Base-by-base conservation (phyloP, 306 rosid genomes). In the Lathyrus aphaca region DNA sequence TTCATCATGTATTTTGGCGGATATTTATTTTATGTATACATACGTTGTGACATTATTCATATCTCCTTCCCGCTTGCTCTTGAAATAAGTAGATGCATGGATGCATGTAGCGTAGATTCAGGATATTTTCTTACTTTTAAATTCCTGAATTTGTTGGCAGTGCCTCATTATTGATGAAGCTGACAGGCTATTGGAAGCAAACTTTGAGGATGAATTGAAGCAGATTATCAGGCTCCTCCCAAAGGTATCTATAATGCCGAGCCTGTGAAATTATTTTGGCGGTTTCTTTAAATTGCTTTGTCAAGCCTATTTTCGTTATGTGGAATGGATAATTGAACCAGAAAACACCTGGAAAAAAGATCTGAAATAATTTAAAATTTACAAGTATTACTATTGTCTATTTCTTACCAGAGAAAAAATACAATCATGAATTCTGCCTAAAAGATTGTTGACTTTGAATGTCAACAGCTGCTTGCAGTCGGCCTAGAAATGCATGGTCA, bases 161-260 rank as follows among this genome's bases (percentile, higher is more conserved):
- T 94, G 94, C 72, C 97, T 90, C 18, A 71, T 90, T 58, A 94
- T 94, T 32, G 98, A 94, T 78, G 98, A 94, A 87, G 98, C 97
- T 45, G 97, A 90, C 86, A 86, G 96, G 88, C 84, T 94, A 79
- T 63, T 94, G 84, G 97, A 94, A 85, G 83, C 90, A 42, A 94
- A 94, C 75, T 94, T 94, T 84, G 97, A 90, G 91, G 96, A 94
- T 65, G 98, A 94, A 78, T 90, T 90, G 97, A 88, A 81, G 75
- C 96, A 94, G 80, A 90, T 94, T 58, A 79, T 94, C 64, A 85
- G 82, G 78, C 50, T 88, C 79, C 82, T 90, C 42, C 96, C 98
- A 15, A 88, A 86, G 97, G 98, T 93, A 79, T 82, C 37, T 68
- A 19, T 13, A 14, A 45, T 73, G 44, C 27, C 39, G 43, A 27